Evolutionary conservation across 208 protist species (phyloP).

Genomic region (Trichomonas tenax): DNA sequence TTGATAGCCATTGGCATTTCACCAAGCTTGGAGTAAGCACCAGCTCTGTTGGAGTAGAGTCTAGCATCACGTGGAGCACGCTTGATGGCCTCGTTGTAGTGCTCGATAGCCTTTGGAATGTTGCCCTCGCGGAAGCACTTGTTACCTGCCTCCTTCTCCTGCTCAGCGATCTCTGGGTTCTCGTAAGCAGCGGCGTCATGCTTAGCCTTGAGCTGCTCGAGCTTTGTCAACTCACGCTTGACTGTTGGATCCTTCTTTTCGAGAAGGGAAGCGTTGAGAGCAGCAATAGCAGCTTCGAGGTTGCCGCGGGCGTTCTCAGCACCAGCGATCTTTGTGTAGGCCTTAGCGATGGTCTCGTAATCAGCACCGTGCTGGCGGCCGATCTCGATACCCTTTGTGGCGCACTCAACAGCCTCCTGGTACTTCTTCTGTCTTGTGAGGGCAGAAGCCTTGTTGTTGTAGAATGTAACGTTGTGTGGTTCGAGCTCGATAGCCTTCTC

Average conservation of each 20-base stretch:
- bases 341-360: not conserved
- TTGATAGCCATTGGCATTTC: constrained; percentile 24
- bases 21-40: constrained; percentile 24
- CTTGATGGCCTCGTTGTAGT: constrained; percentile 27
- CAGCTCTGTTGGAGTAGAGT: constrained; percentile 25
- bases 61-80: not conserved
- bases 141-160: constrained; percentile 26
- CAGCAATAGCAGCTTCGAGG: not conserved
- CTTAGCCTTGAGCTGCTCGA: not conserved
- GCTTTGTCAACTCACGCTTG: not conserved
- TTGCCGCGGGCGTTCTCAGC: not conserved
- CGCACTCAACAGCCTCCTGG: not conserved
- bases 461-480: constrained; percentile 1
- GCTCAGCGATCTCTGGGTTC: not conserved
- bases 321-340: not conserved
- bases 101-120: constrained; percentile 11
- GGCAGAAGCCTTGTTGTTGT: constrained; percentile 9
- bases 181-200: not conserved
- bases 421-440: not conserved
- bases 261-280: not conserved
- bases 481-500: constrained; percentile 9
- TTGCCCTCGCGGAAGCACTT: constrained; percentile 22
- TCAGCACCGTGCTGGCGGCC: not conserved
- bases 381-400: not conserved
- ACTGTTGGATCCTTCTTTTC: not conserved